These are phyloP conservation scores for Aspergillus ibericus DNA, from an alignment of 2,329 filamentous ascomycete genomes.

Conservation along the genomic window DNA sequence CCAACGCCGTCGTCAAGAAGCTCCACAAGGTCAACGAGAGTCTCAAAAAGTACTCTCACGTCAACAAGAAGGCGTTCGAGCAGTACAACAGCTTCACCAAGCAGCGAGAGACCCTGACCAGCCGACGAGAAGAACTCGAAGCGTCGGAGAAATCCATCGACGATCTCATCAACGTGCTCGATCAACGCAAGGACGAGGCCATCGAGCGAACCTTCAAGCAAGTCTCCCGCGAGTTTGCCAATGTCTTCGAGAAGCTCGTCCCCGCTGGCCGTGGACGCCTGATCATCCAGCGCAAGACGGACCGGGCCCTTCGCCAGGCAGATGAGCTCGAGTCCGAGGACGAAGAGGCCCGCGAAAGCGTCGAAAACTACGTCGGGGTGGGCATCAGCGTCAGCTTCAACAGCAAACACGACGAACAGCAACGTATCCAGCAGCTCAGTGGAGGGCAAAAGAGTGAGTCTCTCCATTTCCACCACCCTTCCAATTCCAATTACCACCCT, in stretches of 20 bases:
- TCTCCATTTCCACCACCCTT: neutral
- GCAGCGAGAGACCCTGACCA: slow-evolving; percentile 82
- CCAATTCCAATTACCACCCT: neutral
- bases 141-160: slow-evolving; percentile 84
- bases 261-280: slow-evolving; percentile 88
- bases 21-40: slow-evolving; percentile 90
- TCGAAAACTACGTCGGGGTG: slow-evolving; percentile 95
- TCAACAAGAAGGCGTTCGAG: slow-evolving; percentile 99
- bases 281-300: slow-evolving; percentile 87
- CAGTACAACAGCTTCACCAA: slow-evolving; percentile 97
- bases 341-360: slow-evolving; percentile 59
- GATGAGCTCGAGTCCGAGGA: slow-evolving; percentile 69
- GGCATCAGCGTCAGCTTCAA: slow-evolving; percentile 98
- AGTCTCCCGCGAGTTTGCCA: slow-evolving; percentile 88
- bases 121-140: slow-evolving; percentile 83
- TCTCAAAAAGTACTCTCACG: slow-evolving; percentile 93
- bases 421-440: slow-evolving; percentile 93
- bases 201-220: slow-evolving; percentile 99
- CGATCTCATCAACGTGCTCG: slow-evolving; percentile 86
- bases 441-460: slow-evolving; percentile 93
- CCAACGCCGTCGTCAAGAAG: slow-evolving; percentile 69
- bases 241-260: slow-evolving; percentile 91
- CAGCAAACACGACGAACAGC: slow-evolving; percentile 96
- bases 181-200: slow-evolving; percentile 94
- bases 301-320: slow-evolving; percentile 64